Evolutionary conservation across 371 early-diverging fungal species (phyloP).

Genomic region (Rhizopus stolonifer): DNA sequence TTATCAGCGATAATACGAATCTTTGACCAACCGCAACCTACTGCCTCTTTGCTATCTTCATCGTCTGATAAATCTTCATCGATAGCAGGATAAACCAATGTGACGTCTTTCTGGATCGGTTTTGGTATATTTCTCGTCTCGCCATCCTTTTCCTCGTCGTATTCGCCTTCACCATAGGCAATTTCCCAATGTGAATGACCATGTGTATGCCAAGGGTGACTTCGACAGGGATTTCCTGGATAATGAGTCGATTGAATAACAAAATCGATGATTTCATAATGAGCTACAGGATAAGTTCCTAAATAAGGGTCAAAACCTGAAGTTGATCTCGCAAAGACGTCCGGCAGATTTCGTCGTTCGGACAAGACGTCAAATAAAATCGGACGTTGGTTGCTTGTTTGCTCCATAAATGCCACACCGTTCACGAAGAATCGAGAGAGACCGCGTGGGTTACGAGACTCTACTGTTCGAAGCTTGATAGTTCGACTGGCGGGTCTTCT

Average conservation of each 20-base stretch:
- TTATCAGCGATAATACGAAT: conserved; percentile 43
- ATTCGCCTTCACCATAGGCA: conserved; percentile 44
- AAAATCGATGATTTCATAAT: conserved; percentile 40
- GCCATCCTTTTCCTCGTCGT: conserved; percentile 28
- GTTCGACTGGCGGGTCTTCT: conserved; percentile 21
- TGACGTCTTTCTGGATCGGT: conserved; percentile 36
- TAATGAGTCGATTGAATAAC: conserved; percentile 37
- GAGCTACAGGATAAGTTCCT: conserved; percentile 38
- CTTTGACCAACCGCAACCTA: conserved; percentile 49
- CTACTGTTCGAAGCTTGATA: conserved; percentile 29
- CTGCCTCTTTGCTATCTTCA: conserved; percentile 5
- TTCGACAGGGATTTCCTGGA: conserved; percentile 34
- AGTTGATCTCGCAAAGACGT: background rate
- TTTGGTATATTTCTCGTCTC: conserved; percentile 22
- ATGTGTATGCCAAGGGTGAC: conserved; percentile 53
- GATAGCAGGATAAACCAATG: conserved; percentile 32
- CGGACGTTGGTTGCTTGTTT: conserved; percentile 7
- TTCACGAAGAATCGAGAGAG: conserved; percentile 33
- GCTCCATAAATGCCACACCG: conserved; percentile 25
- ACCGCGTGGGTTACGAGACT: conserved; percentile 13
- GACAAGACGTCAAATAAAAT: conserved; percentile 6
- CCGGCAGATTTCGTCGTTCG: conserved; percentile 10
- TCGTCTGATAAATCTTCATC: conserved; percentile 14
- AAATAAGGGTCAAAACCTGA: conserved; percentile 33
- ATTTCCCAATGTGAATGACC: conserved; percentile 51